Evolutionary conservation across 306 rosid species (phyloP).

Genomic region (Geum urbanum): DNA sequence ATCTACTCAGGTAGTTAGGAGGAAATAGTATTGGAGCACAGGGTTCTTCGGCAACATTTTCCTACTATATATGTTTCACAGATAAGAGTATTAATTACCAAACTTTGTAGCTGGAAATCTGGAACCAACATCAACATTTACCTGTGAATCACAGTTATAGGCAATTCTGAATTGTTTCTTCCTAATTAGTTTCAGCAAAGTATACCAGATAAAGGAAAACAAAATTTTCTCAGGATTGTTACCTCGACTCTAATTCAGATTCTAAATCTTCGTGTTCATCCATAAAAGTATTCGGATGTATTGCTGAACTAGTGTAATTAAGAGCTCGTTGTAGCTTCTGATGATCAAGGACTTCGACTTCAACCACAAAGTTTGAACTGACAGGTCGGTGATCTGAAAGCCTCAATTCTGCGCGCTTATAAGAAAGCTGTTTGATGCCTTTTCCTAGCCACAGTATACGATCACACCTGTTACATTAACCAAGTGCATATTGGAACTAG

Average conservation of each 20-base stretch:
- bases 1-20: not conserved
- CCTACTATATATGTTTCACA: not conserved
- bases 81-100: not conserved
- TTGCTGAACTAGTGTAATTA: slow-evolving; percentile 50
- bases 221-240: slow-evolving; percentile 1
- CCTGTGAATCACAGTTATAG: not conserved
- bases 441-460: slow-evolving; percentile 80
- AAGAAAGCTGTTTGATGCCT: slow-evolving; percentile 71
- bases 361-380: slow-evolving; percentile 61
- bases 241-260: slow-evolving; percentile 21
- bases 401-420: slow-evolving; percentile 53
- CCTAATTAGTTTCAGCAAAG: not conserved
- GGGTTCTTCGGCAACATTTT: not conserved
- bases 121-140: not conserved
- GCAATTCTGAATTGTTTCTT: not conserved
- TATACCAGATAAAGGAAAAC: not conserved
- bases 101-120: not conserved
- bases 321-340: slow-evolving; percentile 73
- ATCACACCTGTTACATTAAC: slow-evolving; percentile 67
- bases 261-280: slow-evolving; percentile 43
- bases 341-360: slow-evolving; percentile 83
- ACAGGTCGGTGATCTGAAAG: slow-evolving; percentile 89
- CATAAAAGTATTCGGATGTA: slow-evolving; percentile 60
- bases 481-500: slow-evolving; percentile 7
- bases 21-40: no score